A percentile compares a stretch with the other conserved stretches of the same genome.
Conservation (phyloP, 2,329 filamentous ascomycete species). For the Chaetomiaceae sp. region DNA sequence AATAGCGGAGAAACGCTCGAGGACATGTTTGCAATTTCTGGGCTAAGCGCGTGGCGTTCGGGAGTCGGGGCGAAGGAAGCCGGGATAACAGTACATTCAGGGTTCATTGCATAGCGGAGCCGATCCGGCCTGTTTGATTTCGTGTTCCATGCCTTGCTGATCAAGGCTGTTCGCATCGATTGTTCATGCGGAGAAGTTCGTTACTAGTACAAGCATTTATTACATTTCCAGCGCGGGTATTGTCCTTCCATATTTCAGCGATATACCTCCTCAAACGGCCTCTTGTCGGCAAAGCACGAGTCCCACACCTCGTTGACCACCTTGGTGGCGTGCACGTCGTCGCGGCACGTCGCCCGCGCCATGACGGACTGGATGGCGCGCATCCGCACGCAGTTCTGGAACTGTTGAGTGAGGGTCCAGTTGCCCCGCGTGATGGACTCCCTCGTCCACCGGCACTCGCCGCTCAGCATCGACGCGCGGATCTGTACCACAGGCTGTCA, state of each 20-base stretch:
- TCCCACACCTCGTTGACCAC: constrained; percentile 98
- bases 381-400: constrained; percentile 84
- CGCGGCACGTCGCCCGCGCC: constrained; percentile 73
- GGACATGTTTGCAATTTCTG: constrained; percentile 10
- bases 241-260: no score
- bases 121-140: constrained; percentile 21
- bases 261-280: constrained; percentile 96
- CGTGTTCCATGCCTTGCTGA: neutral
- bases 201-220: constrained; percentile 12
- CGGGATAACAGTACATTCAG: neutral
- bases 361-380: constrained; percentile 77
- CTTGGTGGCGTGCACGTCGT: constrained; percentile 79
- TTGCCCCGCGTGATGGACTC: constrained; percentile 83
- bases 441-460: constrained; percentile 85
- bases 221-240: constrained; percentile 4
- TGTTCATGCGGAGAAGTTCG: neutral
- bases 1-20: constrained; percentile 15
- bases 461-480: constrained; percentile 84
- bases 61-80: neutral
- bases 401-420: constrained; percentile 84
- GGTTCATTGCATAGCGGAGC: constrained; percentile 26
- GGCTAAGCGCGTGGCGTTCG: constrained; percentile 19
- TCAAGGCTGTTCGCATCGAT: neutral
- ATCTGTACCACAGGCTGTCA: constrained; percentile 54
- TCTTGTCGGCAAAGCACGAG: constrained; percentile 88